Percentiles rank a stretch among this genome's conserved stretches.
These are phyloP conservation scores for Aspergillus ostianus DNA, from an alignment of 495 filamentous ascomycete species.

Conservation along the genomic window DNA sequence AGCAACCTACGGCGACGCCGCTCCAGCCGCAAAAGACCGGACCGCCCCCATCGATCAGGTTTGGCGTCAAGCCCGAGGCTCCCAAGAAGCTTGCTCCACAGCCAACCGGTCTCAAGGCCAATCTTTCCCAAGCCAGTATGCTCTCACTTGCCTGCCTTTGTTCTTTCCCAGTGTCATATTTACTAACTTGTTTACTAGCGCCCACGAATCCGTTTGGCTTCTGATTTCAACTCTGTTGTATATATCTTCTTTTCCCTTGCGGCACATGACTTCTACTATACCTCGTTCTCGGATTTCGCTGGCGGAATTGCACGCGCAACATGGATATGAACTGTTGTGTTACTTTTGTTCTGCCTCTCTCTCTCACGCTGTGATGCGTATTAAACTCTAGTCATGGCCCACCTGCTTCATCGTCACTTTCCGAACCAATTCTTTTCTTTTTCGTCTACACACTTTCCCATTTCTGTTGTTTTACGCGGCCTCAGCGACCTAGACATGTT, in stretches of 20 bases:
- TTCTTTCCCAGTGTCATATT: background rate
- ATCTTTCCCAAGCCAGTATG: conserved; percentile 93
- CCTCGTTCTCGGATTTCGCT: conserved; percentile 19
- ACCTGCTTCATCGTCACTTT: conserved; percentile 6
- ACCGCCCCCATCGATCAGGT: conserved; percentile 84
- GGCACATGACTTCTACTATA: conserved; percentile 28
- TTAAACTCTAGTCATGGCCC: conserved; percentile 15
- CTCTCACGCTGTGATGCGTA: conserved; percentile 21
- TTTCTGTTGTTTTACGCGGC: conserved; percentile 9
- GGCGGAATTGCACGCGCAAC: conserved; percentile 19
- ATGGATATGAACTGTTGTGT: conserved; percentile 10
- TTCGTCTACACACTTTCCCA: background rate
- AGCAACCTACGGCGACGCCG: conserved; percentile 54
- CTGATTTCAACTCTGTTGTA: conserved; percentile 40
- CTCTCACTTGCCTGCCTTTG: conserved; percentile 25
- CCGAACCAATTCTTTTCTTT: conserved; percentile 7
- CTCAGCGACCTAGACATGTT: conserved; percentile 26
- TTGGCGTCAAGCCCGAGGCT: conserved; percentile 68
- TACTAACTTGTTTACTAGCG: conserved; percentile 51
- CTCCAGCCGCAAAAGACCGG: conserved; percentile 88
- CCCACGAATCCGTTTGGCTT: conserved; percentile 94
- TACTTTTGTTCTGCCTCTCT: conserved; percentile 1
- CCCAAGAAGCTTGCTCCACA: conserved; percentile 81
- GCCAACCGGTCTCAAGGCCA: conserved; percentile 85
- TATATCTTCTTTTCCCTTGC: conserved; percentile 19